Evolutionary conservation across 345 rosid species (phyloP), one percentile per base, ranked within the genome.

Genomic region (Pistacia vera): DNA sequence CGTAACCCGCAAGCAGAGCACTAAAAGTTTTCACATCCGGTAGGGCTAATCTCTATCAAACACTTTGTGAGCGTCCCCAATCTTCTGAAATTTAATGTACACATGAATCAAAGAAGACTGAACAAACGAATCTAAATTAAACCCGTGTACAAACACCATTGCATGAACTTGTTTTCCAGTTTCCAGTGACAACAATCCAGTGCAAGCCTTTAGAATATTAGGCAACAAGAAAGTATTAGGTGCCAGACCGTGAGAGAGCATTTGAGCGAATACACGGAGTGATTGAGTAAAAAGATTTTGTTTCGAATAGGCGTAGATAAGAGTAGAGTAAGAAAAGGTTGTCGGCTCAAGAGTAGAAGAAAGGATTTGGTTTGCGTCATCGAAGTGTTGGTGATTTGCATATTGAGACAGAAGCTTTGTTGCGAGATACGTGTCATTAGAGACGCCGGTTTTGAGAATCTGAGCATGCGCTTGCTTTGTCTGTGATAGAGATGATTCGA

Each of bases 1-100:
- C 83, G 73, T 79, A 80, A 33, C 76, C 78, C 0, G 83, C 56
- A 30, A 79, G 61, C 72, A 82, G 77, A 71, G 85, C 83, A 64
- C 85, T 77, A 11, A 49, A 77, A 57, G 79, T 55, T 49, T 81
- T 73, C 57, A 82, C 75, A 59, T 77, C 79, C 46, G 79, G 80
- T 10, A 72, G 61, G 2, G 82, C 62, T 84, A 82, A 52, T 22
- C 22, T 70, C 62, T 66, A 72, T 84, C 86, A 57, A 86, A 84
- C 81, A 84, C 73, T 48, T 75, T 76, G 28, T 76, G 82, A 20
- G 85, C 89, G 18, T 82, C 81, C 44, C n/a, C 52, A 5, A 82
- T 14, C 18, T 60, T 59, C 16, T 71, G 65, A 33, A 80, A 81
- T 22, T 78, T 77, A 1, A 80, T 1, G 44, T 84, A 84, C 72